Evolutionary conservation across 1,284 basidiomycete species (phyloP), one percentile per base, ranked within the genome.

Genomic region (Psilocybe mexicana): DNA sequence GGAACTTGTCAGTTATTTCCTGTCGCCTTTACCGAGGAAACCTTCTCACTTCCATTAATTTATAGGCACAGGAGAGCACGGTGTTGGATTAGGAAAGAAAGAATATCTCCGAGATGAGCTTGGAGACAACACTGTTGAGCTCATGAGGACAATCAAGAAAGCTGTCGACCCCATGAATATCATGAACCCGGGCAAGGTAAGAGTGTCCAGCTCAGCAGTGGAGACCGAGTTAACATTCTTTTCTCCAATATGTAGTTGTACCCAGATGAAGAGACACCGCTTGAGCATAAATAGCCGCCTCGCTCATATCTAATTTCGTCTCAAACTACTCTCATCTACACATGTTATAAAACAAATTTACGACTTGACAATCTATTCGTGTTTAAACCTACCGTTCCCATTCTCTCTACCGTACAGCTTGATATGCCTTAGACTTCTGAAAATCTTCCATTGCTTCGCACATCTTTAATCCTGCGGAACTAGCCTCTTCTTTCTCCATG

Each of bases 141-240:
- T 94, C 18, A 94, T 95, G 93, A 84, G 84, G 72, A 83, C 79
- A 5, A 80, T 94, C 62, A 96, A 94, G 72, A 74, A 73, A 42
- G 80, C 85, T 2, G 77, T 94, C 25, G 92, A 94, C 71, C 92
- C 92, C 2, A 65, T 84, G 47, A 83, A 88, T 64, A 78, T 95
- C 59, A 79, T 94, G 73, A 94, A 94, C 69, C 92, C 92, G 1
- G 89, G 88, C 38, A 93, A 93, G 79, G 87, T 83, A 58, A 60
- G 33, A 10, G 10, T 24, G 14, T 26, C 1, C 43, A 4, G 8
- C 8, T 33, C 30, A 33, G 4, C 30, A 6, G 30, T 8, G 30
- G 8, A 33, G 30, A 4, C 30, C 30, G 18, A 18, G 18, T 18
- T 18, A 18, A 18, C 18, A 33, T 33, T 33, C 30, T 30, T 6